A percentile compares a stretch with the other conserved stretches of the same genome.
Evolutionary conservation across 257 asterid species (phyloP).

Genomic region (Penstemon barbatus): DNA sequence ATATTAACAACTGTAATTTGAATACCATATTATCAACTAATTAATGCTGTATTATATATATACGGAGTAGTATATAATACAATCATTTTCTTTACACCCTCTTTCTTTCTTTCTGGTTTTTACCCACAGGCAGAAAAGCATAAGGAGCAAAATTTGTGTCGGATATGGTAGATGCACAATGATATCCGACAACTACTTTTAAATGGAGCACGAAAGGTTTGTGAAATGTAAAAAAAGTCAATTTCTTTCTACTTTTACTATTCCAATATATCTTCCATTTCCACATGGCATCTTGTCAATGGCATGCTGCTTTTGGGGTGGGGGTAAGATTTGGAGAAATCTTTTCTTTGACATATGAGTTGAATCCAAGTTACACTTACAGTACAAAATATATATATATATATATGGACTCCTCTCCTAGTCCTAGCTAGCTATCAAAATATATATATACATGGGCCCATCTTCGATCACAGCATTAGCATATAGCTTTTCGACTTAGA

Average conservation of each 20-base stretch:
- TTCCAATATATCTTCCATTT: constrained; percentile 1
- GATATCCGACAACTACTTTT: constrained; percentile 32
- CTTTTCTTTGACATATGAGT: constrained; percentile 25
- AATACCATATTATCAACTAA: too few relatives aligned
- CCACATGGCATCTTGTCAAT: not conserved
- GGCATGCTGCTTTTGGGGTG: constrained; percentile 2
- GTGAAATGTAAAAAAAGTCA: not conserved
- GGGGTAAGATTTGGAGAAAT: constrained; percentile 1
- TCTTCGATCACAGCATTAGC: not conserved
- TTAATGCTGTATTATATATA: too few relatives aligned
- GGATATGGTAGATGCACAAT: constrained; percentile 23
- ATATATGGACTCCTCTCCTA: not conserved
- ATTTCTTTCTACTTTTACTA: constrained; percentile 23
- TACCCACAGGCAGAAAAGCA: constrained; percentile 7
- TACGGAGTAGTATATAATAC: too few relatives aligned
- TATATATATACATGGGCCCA: not conserved
- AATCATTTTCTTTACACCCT: too few relatives aligned
- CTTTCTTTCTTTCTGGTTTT: too few relatives aligned
- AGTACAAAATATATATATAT: too few relatives aligned
- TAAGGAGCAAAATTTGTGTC: constrained; percentile 25
- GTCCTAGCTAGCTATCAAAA: not conserved
- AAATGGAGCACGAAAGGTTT: constrained; percentile 20
- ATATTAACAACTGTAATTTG: too few relatives aligned
- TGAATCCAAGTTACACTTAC: constrained; percentile 18
- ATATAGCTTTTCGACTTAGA: not conserved